These are phyloP conservation scores for Voacanga thouarsii DNA, from an alignment of 257 asterid genomes.

Conservation along the genomic window DNA sequence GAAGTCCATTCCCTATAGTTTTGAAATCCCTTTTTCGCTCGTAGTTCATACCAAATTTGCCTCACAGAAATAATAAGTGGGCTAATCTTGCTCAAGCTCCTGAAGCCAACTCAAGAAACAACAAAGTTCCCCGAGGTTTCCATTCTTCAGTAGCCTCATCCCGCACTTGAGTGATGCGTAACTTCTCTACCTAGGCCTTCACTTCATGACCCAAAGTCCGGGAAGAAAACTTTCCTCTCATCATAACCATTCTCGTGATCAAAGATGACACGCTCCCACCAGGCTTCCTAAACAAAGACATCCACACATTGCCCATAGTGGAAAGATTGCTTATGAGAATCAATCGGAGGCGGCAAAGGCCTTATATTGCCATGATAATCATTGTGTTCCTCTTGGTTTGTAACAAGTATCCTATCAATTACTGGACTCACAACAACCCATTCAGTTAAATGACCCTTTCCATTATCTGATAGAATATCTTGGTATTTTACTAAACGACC, in stretches of 20 bases:
- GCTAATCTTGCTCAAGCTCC: slow-evolving; percentile 48
- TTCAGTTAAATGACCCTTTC: slow-evolving; percentile 41
- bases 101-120: slow-evolving; percentile 62
- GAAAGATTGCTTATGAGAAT: slow-evolving; percentile 22
- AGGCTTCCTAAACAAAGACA: slow-evolving; percentile 47
- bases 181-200: slow-evolving; percentile 31
- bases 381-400: slow-evolving; percentile 9
- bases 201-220: slow-evolving; percentile 85
- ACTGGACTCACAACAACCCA: slow-evolving; percentile 42
- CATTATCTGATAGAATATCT: slow-evolving; percentile 48
- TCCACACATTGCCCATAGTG: slow-evolving; percentile 83
- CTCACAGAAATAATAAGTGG: slow-evolving; percentile 59
- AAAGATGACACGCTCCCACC: slow-evolving; percentile 97
- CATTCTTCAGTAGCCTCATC: slow-evolving; percentile 68
- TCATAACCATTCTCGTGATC: slow-evolving; percentile 55
- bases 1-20: slow-evolving; percentile 65
- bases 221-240: slow-evolving; percentile 66
- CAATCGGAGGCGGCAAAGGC: slow-evolving; percentile 53
- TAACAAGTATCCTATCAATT: slow-evolving; percentile 41
- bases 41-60: slow-evolving; percentile 87
- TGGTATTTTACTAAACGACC: slow-evolving; percentile 51
- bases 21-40: slow-evolving; percentile 41
- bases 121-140: slow-evolving; percentile 67
- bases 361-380: slow-evolving; percentile 56
- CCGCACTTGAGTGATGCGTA: slow-evolving; percentile 72